Evolutionary conservation across 148 eudicot species (phyloP).

Genomic region (Arbutus unedo): DNA sequence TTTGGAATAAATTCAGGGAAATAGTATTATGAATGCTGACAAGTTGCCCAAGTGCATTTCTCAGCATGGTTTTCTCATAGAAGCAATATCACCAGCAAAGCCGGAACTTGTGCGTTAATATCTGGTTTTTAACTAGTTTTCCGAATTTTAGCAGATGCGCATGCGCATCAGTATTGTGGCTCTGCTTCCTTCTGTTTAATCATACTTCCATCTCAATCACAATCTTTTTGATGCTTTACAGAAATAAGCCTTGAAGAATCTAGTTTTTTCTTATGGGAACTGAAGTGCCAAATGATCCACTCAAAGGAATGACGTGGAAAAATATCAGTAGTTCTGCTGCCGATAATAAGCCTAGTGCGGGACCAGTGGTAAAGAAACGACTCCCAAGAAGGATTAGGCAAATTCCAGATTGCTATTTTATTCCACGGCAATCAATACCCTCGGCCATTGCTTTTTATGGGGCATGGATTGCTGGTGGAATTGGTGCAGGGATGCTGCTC

Average conservation of each 20-base stretch:
- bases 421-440: constrained; percentile 59
- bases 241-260: background rate
- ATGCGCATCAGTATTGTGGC: background rate
- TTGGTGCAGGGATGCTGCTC: constrained; percentile 70
- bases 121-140: too few species aligned
- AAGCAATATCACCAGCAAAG: too few species aligned
- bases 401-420: constrained; percentile 66
- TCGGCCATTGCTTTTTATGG: constrained; percentile 56
- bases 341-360: constrained; percentile 26
- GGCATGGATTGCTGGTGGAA: constrained; percentile 58
- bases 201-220: background rate
- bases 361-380: constrained; percentile 45
- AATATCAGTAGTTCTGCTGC: constrained; percentile 28
- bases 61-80: too few species aligned
- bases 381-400: constrained; percentile 47
- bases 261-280: constrained; percentile 30
- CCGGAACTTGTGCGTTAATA: too few species aligned
- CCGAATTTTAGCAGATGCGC: too few species aligned
- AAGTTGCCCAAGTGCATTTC: too few species aligned
- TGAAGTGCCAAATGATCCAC: constrained; percentile 49
- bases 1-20: too few species aligned
- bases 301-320: constrained; percentile 60
- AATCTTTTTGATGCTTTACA: background rate
- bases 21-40: too few species aligned
- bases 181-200: background rate